Percentiles rank a stretch among this genome's conserved stretches.
phyloP scores from a whole-genome alignment of 768 basidiomycete genomes.

The Xerocomus spinulosus region DNA sequence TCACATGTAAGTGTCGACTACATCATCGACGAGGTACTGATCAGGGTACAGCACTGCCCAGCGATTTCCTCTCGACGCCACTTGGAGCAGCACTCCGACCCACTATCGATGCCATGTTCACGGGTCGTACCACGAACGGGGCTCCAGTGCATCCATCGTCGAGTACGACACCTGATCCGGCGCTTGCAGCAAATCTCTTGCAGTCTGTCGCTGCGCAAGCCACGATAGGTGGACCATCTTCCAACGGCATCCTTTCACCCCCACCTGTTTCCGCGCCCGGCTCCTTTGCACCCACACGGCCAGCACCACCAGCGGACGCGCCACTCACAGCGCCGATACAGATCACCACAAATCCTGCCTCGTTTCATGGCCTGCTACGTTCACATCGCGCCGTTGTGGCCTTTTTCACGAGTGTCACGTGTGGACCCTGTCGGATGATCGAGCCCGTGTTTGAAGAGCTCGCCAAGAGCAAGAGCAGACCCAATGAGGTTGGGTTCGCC shows the following conservation, averaged over 20 bases:
- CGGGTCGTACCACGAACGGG: constrained; percentile 36
- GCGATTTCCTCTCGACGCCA: constrained; percentile 84
- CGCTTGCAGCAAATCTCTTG: constrained; percentile 49
- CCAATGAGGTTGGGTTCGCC: constrained; percentile 62
- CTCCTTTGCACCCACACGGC: constrained; percentile 12
- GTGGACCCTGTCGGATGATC: constrained; percentile 78
- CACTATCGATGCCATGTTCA: constrained; percentile 88
- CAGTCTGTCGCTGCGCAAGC: constrained; percentile 56
- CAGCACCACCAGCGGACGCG: constrained; percentile 36
- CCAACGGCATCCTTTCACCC: too few relatives aligned
- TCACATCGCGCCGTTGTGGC: constrained; percentile 70
- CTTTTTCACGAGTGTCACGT: constrained; percentile 75
- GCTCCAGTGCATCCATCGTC: constrained; percentile 28
- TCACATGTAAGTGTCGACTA: constrained; percentile 51
- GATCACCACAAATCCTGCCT: constrained; percentile 67
- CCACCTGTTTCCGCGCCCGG: neutral
- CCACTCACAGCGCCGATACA: constrained; percentile 60
- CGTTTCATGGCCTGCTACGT: constrained; percentile 61
- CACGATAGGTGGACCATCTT: constrained; percentile 21
- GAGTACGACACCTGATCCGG: constrained; percentile 38
- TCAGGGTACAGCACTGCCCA: constrained; percentile 53
- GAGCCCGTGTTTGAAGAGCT: constrained; percentile 80
- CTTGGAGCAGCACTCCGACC: constrained; percentile 84
- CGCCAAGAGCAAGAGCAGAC: constrained; percentile 55
- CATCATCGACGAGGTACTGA: neutral